Percentiles rank a stretch among this genome's conserved stretches.
Evolutionary conservation across 2,329 filamentous ascomycete genomes (phyloP).

Genomic region (Arthrobotrys pseudoclavata): DNA sequence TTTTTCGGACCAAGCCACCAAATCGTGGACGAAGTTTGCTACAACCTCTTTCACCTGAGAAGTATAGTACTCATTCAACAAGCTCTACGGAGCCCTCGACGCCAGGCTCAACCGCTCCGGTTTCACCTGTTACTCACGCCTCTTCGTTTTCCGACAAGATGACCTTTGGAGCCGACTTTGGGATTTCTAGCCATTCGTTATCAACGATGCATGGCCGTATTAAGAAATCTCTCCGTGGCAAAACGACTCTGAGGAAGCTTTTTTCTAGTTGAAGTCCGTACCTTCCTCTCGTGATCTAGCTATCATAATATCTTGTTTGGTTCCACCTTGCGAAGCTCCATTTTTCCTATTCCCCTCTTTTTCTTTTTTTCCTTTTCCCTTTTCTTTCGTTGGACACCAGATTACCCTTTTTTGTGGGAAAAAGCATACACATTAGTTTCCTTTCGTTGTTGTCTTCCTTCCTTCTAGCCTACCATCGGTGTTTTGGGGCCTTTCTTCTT

Average conservation of each 20-base stretch:
- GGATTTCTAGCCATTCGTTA: constrained; percentile 43
- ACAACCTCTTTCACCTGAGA: constrained; percentile 46
- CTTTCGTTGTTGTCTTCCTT: constrained; percentile 31
- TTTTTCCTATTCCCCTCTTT: constrained; percentile 19
- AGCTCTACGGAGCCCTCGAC: constrained; percentile 49
- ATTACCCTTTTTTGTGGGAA: constrained; percentile 24
- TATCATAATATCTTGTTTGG: constrained; percentile 27
- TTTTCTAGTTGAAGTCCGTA: constrained; percentile 34
- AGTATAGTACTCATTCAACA: constrained; percentile 22
- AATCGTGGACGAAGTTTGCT: constrained; percentile 40
- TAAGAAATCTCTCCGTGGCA: constrained; percentile 49
- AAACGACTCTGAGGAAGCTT: constrained; percentile 45
- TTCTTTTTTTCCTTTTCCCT: constrained; percentile 1
- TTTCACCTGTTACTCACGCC: constrained; percentile 47
- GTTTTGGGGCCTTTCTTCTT: constrained; percentile 18
- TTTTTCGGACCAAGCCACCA: constrained; percentile 34
- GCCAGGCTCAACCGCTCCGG: constrained; percentile 40
- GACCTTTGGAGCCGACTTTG: constrained; percentile 45
- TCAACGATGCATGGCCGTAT: constrained; percentile 56
- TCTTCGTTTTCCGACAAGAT: constrained; percentile 50
- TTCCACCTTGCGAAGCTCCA: not conserved
- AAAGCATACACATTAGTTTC: constrained; percentile 41
- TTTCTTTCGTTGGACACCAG: constrained; percentile 43
- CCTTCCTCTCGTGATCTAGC: constrained; percentile 24
- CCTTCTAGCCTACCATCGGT: constrained; percentile 4